Conservation (phyloP, 441 rosid genomes). For the Arabidopsis hybrid region DNA sequence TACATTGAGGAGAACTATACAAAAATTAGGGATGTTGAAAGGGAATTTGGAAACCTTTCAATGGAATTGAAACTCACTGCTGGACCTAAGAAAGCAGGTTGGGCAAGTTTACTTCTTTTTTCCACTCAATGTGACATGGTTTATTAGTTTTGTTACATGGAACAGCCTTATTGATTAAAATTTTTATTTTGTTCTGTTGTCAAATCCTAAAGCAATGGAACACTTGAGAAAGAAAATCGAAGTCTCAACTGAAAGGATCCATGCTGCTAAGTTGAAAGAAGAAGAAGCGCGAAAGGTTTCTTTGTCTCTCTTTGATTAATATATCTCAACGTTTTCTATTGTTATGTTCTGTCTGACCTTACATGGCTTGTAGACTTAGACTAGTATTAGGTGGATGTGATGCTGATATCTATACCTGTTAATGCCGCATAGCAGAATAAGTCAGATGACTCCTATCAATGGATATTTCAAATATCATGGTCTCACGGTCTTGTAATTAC, state of each 20-base stretch:
- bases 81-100: constrained; percentile 97
- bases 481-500: background rate
- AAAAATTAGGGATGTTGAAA: constrained; percentile 85
- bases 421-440: background rate
- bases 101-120: constrained; percentile 1
- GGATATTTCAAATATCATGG: constrained; percentile 2
- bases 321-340: background rate
- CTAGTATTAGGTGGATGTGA: background rate
- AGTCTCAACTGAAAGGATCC: constrained; percentile 74
- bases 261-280: constrained; percentile 72
- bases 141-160: constrained; percentile 18
- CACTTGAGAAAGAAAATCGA: constrained; percentile 91
- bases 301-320: constrained; percentile 27
- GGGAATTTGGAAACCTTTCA: constrained; percentile 74
- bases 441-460: background rate
- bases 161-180: constrained; percentile 19
- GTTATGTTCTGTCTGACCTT: constrained; percentile 16
- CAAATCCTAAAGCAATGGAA: constrained; percentile 66
- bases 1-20: constrained; percentile 90
- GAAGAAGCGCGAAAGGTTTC: constrained; percentile 82
- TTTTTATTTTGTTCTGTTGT: constrained; percentile 38
- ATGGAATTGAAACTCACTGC: constrained; percentile 97
- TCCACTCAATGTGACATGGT: background rate
- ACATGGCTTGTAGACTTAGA: constrained; percentile 5
- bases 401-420: background rate